phyloP scores from a whole-genome alignment of 75 land plant species.

The Sequoia sempervirens region DNA sequence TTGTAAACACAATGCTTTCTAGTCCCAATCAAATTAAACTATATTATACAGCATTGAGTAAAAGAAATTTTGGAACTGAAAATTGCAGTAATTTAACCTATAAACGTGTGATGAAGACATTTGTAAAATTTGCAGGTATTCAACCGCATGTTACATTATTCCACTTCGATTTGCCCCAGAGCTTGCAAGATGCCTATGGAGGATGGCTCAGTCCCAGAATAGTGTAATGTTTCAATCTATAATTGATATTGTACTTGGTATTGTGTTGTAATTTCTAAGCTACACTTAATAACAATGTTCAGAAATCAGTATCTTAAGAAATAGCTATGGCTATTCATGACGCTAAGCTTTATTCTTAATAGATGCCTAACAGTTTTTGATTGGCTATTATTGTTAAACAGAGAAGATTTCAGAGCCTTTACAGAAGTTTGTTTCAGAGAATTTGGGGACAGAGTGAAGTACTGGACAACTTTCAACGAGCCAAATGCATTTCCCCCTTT shows the following conservation, averaged over 20 bases:
- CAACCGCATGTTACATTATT: conserved; percentile 56
- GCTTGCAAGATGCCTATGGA: conserved; percentile 58
- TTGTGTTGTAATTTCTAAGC: too few species aligned
- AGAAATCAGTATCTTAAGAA: too few species aligned
- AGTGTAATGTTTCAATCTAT: too few species aligned
- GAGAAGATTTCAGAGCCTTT: conserved; percentile 47
- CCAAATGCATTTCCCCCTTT: neutral
- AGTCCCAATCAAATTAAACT: neutral
- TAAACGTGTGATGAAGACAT: neutral
- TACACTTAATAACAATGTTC: too few species aligned
- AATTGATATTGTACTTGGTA: too few species aligned
- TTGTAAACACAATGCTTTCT: too few species aligned
- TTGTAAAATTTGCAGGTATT: conserved; percentile 32
- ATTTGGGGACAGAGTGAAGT: too few species aligned
- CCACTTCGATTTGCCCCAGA: conserved; percentile 58
- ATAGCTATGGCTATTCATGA: neutral
- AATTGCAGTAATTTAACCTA: too few species aligned
- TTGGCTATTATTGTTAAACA: conserved; percentile 10
- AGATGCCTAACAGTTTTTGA: too few species aligned
- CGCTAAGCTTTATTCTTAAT: neutral
- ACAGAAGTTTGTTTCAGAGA: conserved; percentile 56
- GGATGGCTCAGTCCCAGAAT: conserved; percentile 7
- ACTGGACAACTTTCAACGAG: too few species aligned
- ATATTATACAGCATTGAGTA: neutral
- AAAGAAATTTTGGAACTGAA: neutral